Base-by-base conservation (phyloP, 1,284 basidiomycete species). In the Fomitiporia mediterranea region DNA sequence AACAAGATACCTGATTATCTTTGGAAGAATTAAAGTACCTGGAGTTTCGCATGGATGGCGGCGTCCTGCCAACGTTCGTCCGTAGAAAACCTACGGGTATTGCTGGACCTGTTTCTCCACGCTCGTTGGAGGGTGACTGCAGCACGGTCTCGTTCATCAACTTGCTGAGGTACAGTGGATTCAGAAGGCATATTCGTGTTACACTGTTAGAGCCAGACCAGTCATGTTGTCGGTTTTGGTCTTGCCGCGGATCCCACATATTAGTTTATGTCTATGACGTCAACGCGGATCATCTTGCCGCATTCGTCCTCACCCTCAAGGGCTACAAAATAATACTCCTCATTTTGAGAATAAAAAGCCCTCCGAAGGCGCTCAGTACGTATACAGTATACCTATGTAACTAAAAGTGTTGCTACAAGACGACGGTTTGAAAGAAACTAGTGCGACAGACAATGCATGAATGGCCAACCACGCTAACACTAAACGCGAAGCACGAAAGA, bases 61-160 rank as follows among this genome's bases (percentile, higher is more conserved):
- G 73, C 70, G 61, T 80, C 77, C 32, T 72, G 64, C 79, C 78
- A 79, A 8, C 78, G 69, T 30, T 67, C 65, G 35, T 74, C 69
- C 9, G 74, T 53, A 11, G 64, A 68, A 47, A 76, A 61, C 68
- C 68, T 46, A 4, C 7, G 11, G 4, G 65, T 62, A 9, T 59
- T 58, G 35, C 59, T 61, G 56, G 59, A 62, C 39, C 59, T 57
- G 50, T 55, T 61, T 50, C 69, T 66, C 69, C 70, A 72, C 3
- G 65, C 66, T 21, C 66, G 60, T 53, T 72, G 71, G 5, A 71
- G 67, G 39, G 61, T 60, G 30, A 61, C 52, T 23, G 69, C 64
- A 11, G 69, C 68, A 44, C 65, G 57, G 4, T 46, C 30, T 38
- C 27, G 39, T 19, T 21, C 50, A 21, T 15, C 6, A 19, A 19